Base-by-base conservation (phyloP, 192 early-diverging fungal genomes). In the Coemansia sp. region DNA sequence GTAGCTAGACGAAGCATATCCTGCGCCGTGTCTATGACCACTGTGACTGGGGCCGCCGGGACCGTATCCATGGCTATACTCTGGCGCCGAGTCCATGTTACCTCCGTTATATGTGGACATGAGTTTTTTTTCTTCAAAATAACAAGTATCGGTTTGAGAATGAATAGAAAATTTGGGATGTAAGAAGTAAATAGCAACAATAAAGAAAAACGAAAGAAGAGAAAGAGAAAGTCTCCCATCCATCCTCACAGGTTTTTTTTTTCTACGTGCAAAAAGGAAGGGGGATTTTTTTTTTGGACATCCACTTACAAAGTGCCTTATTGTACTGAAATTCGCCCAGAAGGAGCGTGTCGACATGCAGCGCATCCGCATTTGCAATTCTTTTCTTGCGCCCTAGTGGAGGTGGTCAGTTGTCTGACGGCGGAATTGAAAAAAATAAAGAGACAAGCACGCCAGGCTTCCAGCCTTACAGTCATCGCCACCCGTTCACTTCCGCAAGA, bases 11-110 rank as follows among this genome's bases (percentile, higher is more conserved):
- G 31, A 29, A 6, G 29, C 55, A 32, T 34, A 31, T 11, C 27
- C 62, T 22, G 11, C 10, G 34, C 9, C 61, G 42, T 46, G 62
- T 6, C 62, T 64, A n/a, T 45, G 27, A 20, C 22, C 24, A 15
- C 19, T 40, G 61, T 24, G 11, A 15, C 19, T 40, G 61, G 51
- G 11, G 11, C 51, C 51, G 24, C 51, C 51, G 10, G 51, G 51
- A 15, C 51, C 51, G 29, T 45, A 68, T 24, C 66, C 66, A 39
- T 51, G 36, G 55, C 55, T 58, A 31, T 58, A 58, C 55, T 58
- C 55, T 58, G 55, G 55, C 8, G 55, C 55, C 7, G 55, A 58
- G 55, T 58, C 55, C 55, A 58, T 58, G 55, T 58, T 13, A n/a
- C 55, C 55, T 58, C 55, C 55, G 55, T 58, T 58, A 32, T 58